Evolutionary conservation across 192 early-diverging fungal species (phyloP), one percentile per base, ranked within the genome.

Genomic region (Coemansia aciculifera): DNA sequence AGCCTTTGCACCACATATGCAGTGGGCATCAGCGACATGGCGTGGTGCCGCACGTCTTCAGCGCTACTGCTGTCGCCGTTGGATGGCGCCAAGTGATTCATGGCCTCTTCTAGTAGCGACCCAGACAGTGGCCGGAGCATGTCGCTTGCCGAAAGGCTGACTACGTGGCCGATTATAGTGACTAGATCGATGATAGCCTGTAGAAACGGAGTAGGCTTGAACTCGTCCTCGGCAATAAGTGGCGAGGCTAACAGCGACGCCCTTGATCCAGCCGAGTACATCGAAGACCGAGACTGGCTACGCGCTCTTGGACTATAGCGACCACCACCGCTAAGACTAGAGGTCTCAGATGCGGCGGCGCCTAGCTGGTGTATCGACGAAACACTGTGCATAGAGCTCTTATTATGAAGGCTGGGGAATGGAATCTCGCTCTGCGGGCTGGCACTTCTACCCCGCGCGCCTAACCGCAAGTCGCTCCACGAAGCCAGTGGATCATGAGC

Each of bases 211-310:
- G 78, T 80, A 4, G 78, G 78, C 62, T 71, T 71, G 46, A 80
- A 80, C 49, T 70, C 72, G 63, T 80, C 78, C 54, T 80, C 78
- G n/a, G 73, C 73, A 51, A 80, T 62, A 32, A 80, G 72, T 43
- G 73, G 72, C 5, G 72, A 49, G 10, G 69, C 63, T 5, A 60
- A 13, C 51, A 66, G 44, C 10, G 78, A 80, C 37, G 56, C 12
- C 6, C 23, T 64, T 12, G 78, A 72, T 21, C 49, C 69, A 6
- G 66, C 60, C 5, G 78, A 75, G 36, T 68, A 67, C 34, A 68
- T 21, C n/a, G 78, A 74, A 1, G 57, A 38, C 3, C 62, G 72
- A 12, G 78, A 79, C 15, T 12, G 31, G 19, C 78, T 72, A n/a
- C 68, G 72, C 38, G 46, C 57, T 1, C 51, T 21, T 3, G 59